These are phyloP conservation scores for Mortierella sp. DNA, from an alignment of 371 early-diverging fungal species.

Conservation along the genomic window DNA sequence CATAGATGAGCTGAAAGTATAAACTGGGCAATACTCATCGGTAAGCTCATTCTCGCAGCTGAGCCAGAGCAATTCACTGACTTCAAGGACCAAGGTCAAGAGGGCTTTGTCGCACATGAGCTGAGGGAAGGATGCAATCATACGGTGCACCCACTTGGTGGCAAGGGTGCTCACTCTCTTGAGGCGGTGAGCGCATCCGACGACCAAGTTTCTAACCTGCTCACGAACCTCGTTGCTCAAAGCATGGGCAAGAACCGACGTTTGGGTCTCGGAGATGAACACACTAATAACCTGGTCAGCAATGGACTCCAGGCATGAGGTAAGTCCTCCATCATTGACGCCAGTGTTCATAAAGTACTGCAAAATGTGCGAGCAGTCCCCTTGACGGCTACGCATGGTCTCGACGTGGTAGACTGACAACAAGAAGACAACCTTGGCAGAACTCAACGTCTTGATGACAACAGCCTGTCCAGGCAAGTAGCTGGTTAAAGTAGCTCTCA, in stretches of 20 bases:
- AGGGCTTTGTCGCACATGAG: slow-evolving; percentile 77
- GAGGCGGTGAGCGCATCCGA: slow-evolving; percentile 77
- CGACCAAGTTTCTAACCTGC: slow-evolving; percentile 74
- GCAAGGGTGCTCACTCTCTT: slow-evolving; percentile 73
- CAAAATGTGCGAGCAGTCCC: slow-evolving; percentile 78
- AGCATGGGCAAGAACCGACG: slow-evolving; percentile 62
- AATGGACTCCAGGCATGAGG: slow-evolving; percentile 83
- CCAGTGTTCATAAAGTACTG: slow-evolving; percentile 90
- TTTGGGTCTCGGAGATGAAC: slow-evolving; percentile 69
- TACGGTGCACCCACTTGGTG: slow-evolving; percentile 66
- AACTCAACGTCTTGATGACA: slow-evolving; percentile 77
- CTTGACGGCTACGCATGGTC: slow-evolving; percentile 77
- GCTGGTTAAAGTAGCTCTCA: slow-evolving; percentile 55
- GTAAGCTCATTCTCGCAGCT: slow-evolving; percentile 85
- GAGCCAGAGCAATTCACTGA: slow-evolving; percentile 84
- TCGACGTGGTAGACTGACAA: slow-evolving; percentile 90
- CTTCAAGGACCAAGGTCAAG: slow-evolving; percentile 76
- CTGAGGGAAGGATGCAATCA: slow-evolving; percentile 76
- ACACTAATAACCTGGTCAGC: slow-evolving; percentile 71
- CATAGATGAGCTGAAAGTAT: slow-evolving; percentile 75
- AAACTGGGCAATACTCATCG: slow-evolving; percentile 84
- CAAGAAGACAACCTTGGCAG: slow-evolving; percentile 84
- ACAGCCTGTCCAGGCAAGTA: slow-evolving; percentile 64
- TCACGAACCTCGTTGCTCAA: slow-evolving; percentile 60
- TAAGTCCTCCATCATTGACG: slow-evolving; percentile 76